Base-by-base conservation (phyloP, 2,329 filamentous ascomycete species). In the Aureobasidium sp. region DNA sequence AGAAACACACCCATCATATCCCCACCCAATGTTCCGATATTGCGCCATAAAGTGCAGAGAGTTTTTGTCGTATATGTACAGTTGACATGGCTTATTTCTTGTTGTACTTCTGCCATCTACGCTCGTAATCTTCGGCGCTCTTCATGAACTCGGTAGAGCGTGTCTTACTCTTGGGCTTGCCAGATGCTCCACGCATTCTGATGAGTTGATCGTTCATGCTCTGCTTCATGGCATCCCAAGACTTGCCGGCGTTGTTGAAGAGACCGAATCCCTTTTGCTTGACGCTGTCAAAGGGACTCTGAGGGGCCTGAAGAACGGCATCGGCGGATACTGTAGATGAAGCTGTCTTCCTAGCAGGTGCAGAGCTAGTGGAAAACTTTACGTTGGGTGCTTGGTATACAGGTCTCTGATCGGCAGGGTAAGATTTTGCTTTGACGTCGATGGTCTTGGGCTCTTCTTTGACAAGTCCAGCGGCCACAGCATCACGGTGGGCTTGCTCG, bases 101-200 rank as follows among this genome's bases (percentile, higher is more conserved):
- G 54, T 53, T 62, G 56, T 37, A 50, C 54, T 63, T 61, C 42
- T 49, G 17, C 47, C 47, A 49, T 59, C 31, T 61, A 33, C 44
- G 53, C 50, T 65, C 64, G 48, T 65, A 65, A 15, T 62, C 60
- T 29, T 62, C 56, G 14, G 64, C 64, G 17, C 33, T 24, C 60
- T 61, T 60, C 42, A 65, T 52, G 35, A 60, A 65, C 5, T 65
- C 60, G 22, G 59, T 54, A 11, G 40, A 61, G 59, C 61, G 60
- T 15, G 62, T 61, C 53, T 54, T 61, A 40, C 54, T 60, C 39
- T 65, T 27, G 14, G 17, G 35, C 22, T 50, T 47, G 42, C 33
- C 33, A 29, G 2, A 3, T 44, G 31, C 8, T 35, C 33, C 40
- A n/a, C 27, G 27, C 7, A 52, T 9, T 29, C 37, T 57, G 37